These are phyloP conservation scores for Gillenia trifoliata DNA, from an alignment of 306 rosid species.

Conservation along the genomic window DNA sequence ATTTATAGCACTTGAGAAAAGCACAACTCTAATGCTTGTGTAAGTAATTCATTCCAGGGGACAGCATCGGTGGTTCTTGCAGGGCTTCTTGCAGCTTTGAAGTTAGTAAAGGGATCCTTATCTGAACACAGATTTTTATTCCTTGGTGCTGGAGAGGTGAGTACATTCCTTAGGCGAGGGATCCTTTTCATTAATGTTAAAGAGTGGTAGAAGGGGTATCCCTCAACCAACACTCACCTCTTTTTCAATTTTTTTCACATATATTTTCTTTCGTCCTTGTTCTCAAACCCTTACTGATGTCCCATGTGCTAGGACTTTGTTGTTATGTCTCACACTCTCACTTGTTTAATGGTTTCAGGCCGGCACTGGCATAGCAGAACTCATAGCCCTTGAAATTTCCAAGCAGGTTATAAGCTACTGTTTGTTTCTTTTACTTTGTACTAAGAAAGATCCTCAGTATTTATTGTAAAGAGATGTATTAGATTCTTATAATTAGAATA, in stretches of 20 bases:
- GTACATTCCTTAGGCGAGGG: not conserved
- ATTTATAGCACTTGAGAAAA: not conserved
- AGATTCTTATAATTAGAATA: not conserved
- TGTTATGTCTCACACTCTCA: constrained; percentile 10
- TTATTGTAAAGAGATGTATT: not conserved
- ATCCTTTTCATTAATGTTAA: not conserved
- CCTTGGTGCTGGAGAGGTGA: constrained; percentile 98
- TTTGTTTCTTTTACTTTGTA: not conserved
- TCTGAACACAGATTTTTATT: constrained; percentile 76
- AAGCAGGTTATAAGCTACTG: constrained; percentile 54
- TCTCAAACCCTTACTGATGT: not conserved
- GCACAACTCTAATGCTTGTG: constrained; percentile 2
- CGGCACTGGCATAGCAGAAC: constrained; percentile 98
- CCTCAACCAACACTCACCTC: not conserved
- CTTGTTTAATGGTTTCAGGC: constrained; percentile 64
- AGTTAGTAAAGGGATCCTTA: constrained; percentile 66
- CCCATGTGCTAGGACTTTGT: not conserved
- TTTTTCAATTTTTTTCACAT: too few relatives aligned
- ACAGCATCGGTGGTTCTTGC: constrained; percentile 98
- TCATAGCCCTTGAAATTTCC: constrained; percentile 91
- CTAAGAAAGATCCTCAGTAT: not conserved
- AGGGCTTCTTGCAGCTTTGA: constrained; percentile 71
- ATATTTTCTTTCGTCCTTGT: not conserved
- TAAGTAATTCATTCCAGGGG: constrained; percentile 52
- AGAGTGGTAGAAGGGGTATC: not conserved